phyloP scores from a whole-genome alignment of 1,284 basidiomycete species.

The Inonotus obliquus region DNA sequence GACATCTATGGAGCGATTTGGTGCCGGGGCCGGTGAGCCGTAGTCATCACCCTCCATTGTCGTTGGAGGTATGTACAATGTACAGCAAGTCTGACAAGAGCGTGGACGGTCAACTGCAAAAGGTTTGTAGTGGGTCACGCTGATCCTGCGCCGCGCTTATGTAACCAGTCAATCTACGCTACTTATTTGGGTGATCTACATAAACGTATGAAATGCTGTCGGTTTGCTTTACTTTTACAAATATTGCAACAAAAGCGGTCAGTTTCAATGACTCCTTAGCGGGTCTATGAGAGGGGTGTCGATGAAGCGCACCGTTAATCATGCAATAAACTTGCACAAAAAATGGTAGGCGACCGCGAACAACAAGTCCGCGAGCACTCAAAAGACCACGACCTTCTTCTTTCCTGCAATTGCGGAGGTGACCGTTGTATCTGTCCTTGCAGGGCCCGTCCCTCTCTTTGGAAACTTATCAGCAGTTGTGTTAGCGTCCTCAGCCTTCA shows the following conservation, averaged over 20 bases:
- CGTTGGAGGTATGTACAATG: neutral
- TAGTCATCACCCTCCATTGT: slow-evolving; percentile 15
- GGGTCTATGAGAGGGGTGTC: no score
- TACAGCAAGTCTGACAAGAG: neutral
- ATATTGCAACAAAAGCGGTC: no score
- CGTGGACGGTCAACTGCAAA: neutral
- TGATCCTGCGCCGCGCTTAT: neutral
- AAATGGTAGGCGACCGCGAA: neutral
- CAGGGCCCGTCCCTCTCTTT: slow-evolving; percentile 24
- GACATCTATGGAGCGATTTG: slow-evolving; percentile 35
- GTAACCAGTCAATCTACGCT: neutral
- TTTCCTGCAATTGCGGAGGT: slow-evolving; percentile 32
- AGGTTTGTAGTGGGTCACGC: neutral
- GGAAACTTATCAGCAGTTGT: slow-evolving; percentile 30
- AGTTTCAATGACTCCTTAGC: no score
- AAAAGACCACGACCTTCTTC: slow-evolving; percentile 55
- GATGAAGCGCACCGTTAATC: no score
- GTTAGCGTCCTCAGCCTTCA: slow-evolving; percentile 35
- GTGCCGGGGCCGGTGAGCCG: slow-evolving; percentile 4
- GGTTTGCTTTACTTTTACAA: no score
- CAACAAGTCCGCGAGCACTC: neutral
- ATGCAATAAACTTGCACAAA: no score
- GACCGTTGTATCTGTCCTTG: slow-evolving; percentile 39
- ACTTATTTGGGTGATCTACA: neutral
- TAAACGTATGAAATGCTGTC: no score